Evolutionary conservation across 1,284 basidiomycete species (phyloP), one percentile per base, ranked within the genome.

Genomic region (Microbotryum lychnidis-dioicae): DNA sequence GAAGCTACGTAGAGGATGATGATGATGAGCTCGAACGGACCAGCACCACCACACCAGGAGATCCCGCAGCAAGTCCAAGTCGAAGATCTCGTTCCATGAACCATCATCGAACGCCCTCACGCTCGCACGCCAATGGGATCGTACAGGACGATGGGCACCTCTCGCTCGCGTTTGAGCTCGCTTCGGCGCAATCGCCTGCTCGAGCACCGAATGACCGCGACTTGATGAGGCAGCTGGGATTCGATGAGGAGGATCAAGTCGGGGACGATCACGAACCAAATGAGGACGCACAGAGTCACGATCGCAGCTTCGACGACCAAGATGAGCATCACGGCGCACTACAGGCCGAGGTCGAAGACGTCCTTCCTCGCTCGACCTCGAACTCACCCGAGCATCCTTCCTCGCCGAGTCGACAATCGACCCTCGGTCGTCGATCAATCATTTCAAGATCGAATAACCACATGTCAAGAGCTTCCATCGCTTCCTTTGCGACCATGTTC

Each of bases 121-220:
- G 37, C 37, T 42, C 37, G 14, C 37, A 42, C 12, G 10, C 37
- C 14, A 18, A 42, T 18, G 37, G 37, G 12, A 42, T 42, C 14
- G 37, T 10, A 5, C 14, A 12, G 16, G 37, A 42, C 16, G 37
- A 42, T 18, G 37, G 12, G 14, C 37, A 42, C 37, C 37, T 62
- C 27, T 58, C 53, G 21, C 49, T 66, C 14, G 65, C 65, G 21
- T 59, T 57, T n/a, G 65, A 66, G 47, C 62, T 66, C 14, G 62
- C 65, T 10, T 56, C 54, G 23, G 61, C 56, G 12, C 37, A 18
- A 18, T 51, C 57, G 27, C 27, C 52, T 10, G 51, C 62, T 12
- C 31, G 53, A 21, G 50, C 44, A 3, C 48, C 50, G 31, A 50
- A 54, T 4, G 50, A 50, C 9, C 31, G 55, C n/a, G 55, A 54